Evolutionary conservation across 495 filamentous ascomycete genomes (phyloP), one percentile per base, ranked within the genome.

Genomic region (Cenococcum geophilum): DNA sequence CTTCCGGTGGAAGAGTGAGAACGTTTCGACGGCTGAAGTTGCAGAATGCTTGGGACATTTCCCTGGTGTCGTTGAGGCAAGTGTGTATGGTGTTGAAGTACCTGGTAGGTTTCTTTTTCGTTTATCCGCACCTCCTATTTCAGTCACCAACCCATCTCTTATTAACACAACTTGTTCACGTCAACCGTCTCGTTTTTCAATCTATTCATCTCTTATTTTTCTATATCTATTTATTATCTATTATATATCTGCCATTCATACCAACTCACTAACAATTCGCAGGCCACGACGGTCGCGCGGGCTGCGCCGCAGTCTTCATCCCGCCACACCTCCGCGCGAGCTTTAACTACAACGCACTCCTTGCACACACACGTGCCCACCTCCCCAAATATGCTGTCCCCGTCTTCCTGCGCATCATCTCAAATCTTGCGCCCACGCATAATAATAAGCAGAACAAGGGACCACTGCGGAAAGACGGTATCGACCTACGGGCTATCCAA

Each of bases 381-480:
- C 73, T 92, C 23, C 89, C 89, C 1, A 78, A 77, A 55, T 92
- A 91, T 74, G 88, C 89, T 0, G 88, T 92, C 0, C 89, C 89
- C 4, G 68, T 90, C 3, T 92, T 93, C 70, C 64, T 92, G 25
- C 76, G 89, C 0, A 68, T 90, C 22, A 80, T 87, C 4, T 68
- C 76, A 45, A 78, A 76, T 50, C 76, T 81, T 40, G 80, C 78
- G 35, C 81, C 85, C 21, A 90, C 85, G 60, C 87, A 93, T 70
- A 92, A 91, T 71, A 85, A 91, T 69, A 93, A 93, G 75, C 88
- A 91, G 75, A 86, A 89, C 69, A 93, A 91, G 73, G 82, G 85
- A 5, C 83, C 83, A 1, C 76, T 91, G 27, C 78, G 87, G 60
- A 80, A 83, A 42, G 86, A 90, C 66, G 88, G 88, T 0, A 80